Evolutionary conservation across 371 early-diverging fungal genomes (phyloP), one percentile per base, ranked within the genome.

Genomic region (Rhizomucor pusillus): DNA sequence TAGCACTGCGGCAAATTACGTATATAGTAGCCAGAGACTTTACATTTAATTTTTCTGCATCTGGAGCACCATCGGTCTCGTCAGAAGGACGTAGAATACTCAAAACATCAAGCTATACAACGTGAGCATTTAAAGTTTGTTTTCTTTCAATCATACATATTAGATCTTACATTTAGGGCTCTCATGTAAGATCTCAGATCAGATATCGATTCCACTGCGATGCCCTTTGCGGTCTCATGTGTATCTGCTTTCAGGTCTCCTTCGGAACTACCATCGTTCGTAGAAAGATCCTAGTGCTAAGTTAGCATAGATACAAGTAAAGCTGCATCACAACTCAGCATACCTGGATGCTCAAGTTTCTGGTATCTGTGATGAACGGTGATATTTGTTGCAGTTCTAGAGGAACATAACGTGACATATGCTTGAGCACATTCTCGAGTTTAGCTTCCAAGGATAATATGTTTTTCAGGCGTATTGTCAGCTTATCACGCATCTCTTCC

Each of bases 111-210:
- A 54, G 51, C 73, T 56, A 67, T 56, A 29, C 50, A 66, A 29
- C 18, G 36, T 25, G 1, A 36, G 37, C 3, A 29, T 29, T 3
- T 5, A 25, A 19, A 35, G 52, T 29, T 39, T 2, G 9, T 22
- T 5, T 23, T 5, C 29, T 37, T 37, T 36, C 33, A 2, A 7
- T n/a, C 19, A 19, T 45, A 24, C 45, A 36, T 22, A 44, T 40
- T 54, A 6, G 37, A 18, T 47, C 50, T 47, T 66, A 82, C 80
- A 47, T 73, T 67, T 14, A 85, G 60, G 33, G 82, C 73, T 43
- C 85, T 66, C 66, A 81, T 70, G 43, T 65, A 66, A 1, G 66
- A 54, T 41, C 71, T 43, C 16, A 79, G 41, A 12, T 71, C 68
- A 33, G 50, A 39, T 6, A 69, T 47, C 14, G 50, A 46, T 2